phyloP scores from a whole-genome alignment of 2,329 filamentous ascomycete species.

The Alternaria hordeiaustralica region DNA sequence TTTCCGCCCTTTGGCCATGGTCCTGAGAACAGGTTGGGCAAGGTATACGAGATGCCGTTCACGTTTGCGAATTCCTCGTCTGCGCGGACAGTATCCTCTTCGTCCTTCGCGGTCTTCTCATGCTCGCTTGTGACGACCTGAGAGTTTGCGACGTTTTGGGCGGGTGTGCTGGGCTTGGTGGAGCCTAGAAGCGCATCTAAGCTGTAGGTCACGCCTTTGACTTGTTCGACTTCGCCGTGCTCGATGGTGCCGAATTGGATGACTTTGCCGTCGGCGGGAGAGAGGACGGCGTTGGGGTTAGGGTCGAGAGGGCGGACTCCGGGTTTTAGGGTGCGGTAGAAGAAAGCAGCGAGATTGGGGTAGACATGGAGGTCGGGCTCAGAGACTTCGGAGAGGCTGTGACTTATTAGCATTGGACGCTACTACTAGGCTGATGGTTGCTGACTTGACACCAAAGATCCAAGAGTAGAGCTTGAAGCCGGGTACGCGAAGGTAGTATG shows the following conservation, averaged over 20 bases:
- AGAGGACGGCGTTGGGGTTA: slow-evolving; percentile 78
- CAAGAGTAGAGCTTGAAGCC: slow-evolving; percentile 92
- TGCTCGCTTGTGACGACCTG: slow-evolving; percentile 34
- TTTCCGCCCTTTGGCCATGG: slow-evolving; percentile 52
- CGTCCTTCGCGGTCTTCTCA: slow-evolving; percentile 46
- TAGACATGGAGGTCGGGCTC: slow-evolving; percentile 89
- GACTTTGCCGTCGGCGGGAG: slow-evolving; percentile 87
- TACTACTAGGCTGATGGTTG: not conserved
- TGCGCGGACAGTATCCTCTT: slow-evolving; percentile 71
- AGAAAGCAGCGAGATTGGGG: slow-evolving; percentile 93
- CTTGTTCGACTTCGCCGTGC: slow-evolving; percentile 94
- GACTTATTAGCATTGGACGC: slow-evolving; percentile 31
- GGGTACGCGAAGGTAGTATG: slow-evolving; percentile 84
- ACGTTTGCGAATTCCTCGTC: slow-evolving; percentile 93
- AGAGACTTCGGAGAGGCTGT: slow-evolving; percentile 79
- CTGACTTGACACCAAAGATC: slow-evolving; percentile 83
- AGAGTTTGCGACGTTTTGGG: slow-evolving; percentile 37
- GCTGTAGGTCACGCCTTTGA: slow-evolving; percentile 98
- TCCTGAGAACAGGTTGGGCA: slow-evolving; percentile 88
- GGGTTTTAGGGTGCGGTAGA: slow-evolving; percentile 93
- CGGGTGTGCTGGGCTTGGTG: slow-evolving; percentile 52
- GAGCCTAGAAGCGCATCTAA: slow-evolving; percentile 86
- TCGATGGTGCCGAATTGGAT: slow-evolving; percentile 93
- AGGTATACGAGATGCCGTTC: slow-evolving; percentile 94
- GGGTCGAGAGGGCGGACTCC: slow-evolving; percentile 85